Conservation (phyloP, 1,284 basidiomycete genomes). For the Exobasidium cylindrosporum region DNA sequence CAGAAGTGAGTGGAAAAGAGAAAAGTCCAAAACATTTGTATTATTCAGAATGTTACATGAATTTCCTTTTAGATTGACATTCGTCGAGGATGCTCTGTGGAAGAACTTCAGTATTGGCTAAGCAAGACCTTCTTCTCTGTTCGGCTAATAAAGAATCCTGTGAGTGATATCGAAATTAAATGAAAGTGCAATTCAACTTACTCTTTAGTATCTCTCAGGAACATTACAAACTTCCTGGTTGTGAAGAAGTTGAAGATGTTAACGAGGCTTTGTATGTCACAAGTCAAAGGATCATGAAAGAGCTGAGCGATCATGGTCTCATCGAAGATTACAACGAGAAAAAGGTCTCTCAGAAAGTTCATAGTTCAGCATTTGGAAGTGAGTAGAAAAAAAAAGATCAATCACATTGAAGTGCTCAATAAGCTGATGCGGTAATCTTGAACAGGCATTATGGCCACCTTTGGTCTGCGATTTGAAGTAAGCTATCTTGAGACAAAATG, state of each 20-base stretch:
- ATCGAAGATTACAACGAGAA: conserved; percentile 10
- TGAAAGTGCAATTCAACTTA: too few species aligned
- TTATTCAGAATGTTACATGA: too few species aligned
- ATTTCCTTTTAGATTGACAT: background rate
- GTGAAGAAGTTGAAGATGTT: conserved; percentile 25
- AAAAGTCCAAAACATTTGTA: background rate
- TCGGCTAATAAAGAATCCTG: conserved; percentile 36
- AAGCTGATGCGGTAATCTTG: too few species aligned
- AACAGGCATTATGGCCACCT: conserved; percentile 37
- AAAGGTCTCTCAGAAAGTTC: background rate
- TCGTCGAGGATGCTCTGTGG: background rate
- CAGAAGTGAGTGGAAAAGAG: conserved; percentile 32
- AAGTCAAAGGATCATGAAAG: conserved; percentile 20
- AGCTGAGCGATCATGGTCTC: conserved; percentile 23
- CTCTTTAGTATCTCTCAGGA: too few species aligned
- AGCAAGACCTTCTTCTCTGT: conserved; percentile 20
- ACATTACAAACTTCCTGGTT: conserved; percentile 17
- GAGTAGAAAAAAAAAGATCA: too few species aligned
- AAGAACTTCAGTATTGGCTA: conserved; percentile 16
- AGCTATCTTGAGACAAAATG: too few species aligned
- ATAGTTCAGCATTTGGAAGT: background rate
- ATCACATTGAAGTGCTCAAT: too few species aligned
- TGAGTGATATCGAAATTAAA: too few species aligned
- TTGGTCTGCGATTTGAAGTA: background rate
- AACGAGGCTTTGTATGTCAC: conserved; percentile 27